Evolutionary conservation across 805 yeast genomes (phyloP), one percentile per base, ranked within the genome.

Genomic region (Candida stauntonica): DNA sequence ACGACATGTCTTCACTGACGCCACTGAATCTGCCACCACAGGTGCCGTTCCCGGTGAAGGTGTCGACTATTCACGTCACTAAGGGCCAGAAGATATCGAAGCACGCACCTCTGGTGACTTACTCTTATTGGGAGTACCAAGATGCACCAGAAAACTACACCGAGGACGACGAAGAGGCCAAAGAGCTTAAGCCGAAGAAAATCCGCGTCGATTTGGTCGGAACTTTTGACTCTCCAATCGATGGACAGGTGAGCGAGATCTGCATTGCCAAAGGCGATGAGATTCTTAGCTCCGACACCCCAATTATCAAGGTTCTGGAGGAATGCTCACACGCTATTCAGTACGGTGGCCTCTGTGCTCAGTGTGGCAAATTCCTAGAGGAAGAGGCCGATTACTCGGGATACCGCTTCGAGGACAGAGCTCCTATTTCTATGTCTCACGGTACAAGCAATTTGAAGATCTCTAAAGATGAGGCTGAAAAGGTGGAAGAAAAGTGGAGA

Each of bases 301-400:
- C 65, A 3, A 64, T 91, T 12, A 70, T 79, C 20, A 64, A 67
- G 29, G 69, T 91, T 13, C 61, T 66, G 30, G 97, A 94, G 56
- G 87, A 94, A 0, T 93, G 99, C 55, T 72, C 86, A 11, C 99
- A 93, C 61, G 77, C 91, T 2, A 88, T 93, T 19, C 97, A 93
- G 50, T 93, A 82, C 55, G 96, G 95, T 12, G 98, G 98, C 0
- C 69, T 91, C 30, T 91, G 99, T 65, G 97, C 96, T 0, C 62
- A 86, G 16, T 91, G 99, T 60, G 98, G 98, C 5, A 77, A 77
- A 41, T 75, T 85, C 7, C 73, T 93, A 8, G 82, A 74, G 36
- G 73, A 66, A 18, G 84, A 76, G 41, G 81, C 77, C 35, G 97
- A 89, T 57, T 87, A 86, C 54, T 64, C 81, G 3, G 88, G 89